These are phyloP conservation scores for Coemansia sp. DNA, from an alignment of 192 early-diverging fungal species.

Conservation along the genomic window DNA sequence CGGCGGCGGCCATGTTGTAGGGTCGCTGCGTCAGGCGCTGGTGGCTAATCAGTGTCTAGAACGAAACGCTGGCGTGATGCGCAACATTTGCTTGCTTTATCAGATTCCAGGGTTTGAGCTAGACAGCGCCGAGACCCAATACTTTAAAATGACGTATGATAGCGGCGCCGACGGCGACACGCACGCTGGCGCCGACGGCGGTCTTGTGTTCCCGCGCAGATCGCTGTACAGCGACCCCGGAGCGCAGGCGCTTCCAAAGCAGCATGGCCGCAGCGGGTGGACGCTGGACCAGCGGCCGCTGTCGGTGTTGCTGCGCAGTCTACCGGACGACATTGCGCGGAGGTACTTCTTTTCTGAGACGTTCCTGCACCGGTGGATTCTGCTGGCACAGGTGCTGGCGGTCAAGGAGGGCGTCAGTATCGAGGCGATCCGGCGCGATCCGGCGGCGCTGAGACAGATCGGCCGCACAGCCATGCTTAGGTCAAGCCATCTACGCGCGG, in stretches of 20 bases:
- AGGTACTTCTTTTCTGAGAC: conserved; percentile 51
- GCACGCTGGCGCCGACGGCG: background rate
- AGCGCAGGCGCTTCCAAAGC: background rate
- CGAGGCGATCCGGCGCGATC: conserved; percentile 6
- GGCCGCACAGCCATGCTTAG: conserved; percentile 3
- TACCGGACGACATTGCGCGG: conserved; percentile 41
- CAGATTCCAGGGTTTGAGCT: conserved; percentile 34
- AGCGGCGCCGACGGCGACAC: background rate
- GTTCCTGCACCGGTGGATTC: conserved; percentile 48
- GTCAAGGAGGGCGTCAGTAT: conserved; percentile 21
- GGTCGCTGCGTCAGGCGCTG: conserved; percentile 32
- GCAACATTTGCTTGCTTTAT: conserved; percentile 48
- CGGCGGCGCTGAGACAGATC: background rate
- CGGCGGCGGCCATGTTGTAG: conserved; percentile 10
- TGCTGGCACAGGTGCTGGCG: conserved; percentile 41
- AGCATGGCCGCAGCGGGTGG: conserved; percentile 22
- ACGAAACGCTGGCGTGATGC: conserved; percentile 40
- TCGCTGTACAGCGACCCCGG: conserved; percentile 13
- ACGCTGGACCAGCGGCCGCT: conserved; percentile 38
- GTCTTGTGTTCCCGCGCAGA: conserved; percentile 12
- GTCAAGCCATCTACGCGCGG: conserved; percentile 25
- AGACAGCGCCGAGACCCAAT: conserved; percentile 10
- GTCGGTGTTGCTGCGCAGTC: conserved; percentile 31
- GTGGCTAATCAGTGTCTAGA: conserved; percentile 48
- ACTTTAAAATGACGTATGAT: background rate